Base-by-base conservation (phyloP, 441 rosid species). In the Jatropha multifida region DNA sequence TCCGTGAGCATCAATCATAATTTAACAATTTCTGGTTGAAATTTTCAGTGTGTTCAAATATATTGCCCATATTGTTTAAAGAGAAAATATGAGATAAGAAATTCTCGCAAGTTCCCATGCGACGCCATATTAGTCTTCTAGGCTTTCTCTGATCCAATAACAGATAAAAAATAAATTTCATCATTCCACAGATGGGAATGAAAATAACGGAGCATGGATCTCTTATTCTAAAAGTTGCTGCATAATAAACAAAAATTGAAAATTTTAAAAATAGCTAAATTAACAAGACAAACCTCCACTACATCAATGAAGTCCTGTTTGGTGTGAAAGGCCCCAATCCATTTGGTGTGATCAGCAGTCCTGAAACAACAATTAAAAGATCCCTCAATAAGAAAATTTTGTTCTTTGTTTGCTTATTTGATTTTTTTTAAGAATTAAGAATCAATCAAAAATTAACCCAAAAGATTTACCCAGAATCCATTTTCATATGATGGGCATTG, bases 401-500 rank as follows among this genome's bases (percentile, higher is more conserved):
- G 6, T 7, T 15, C 52, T 54, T 44, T 8, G 10, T 54, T 18
- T 18, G 23, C 23, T 54, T 18, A 54, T 5, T 49, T 13, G 40
- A 17, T 8, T 58, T 4, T 41, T 27, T 71, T 2, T 37, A 18
- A 42, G 41, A 48, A 17, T 27, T 17, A 54, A 23, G 7, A 71
- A 0, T 26, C 8, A 27, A 55, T 8, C 8, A 48, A 8, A 37
- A 49, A 5, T 44, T 49, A 62, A 41, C 4, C 14, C 9, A 59
- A 48, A 20, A 63, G 3, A 4, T 9, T 2, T 71, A 93, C 99
- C 96, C 94, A 74, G 91, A 92, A 83, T 95, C 99, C 91, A 95
- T 83, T 85, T 95, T 95, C 94, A 93, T 93, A 32, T 95, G 98
- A 74, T 90, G 94, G 1, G 96, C 94, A 69, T 95, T 95, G 88